Percentiles rank a stretch among this genome's conserved stretches.
These are phyloP conservation scores for Plasmopara muralis DNA, from an alignment of 352 stramenopile species.

Conservation along the genomic window DNA sequence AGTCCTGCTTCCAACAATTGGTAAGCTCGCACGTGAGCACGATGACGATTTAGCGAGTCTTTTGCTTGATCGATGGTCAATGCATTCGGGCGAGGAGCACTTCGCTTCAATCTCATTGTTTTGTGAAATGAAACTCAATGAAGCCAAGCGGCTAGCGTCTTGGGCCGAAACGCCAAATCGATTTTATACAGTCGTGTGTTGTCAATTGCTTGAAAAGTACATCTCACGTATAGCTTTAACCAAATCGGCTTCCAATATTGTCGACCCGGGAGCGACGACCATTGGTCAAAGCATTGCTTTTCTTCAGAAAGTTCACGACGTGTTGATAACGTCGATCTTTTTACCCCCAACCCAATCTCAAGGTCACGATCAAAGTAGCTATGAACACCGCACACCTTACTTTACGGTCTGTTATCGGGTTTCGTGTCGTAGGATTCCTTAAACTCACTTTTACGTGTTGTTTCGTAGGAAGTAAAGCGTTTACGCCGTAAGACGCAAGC, in stretches of 20 bases:
- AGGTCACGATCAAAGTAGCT: slow-evolving; percentile 17
- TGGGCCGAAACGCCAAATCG: slow-evolving; percentile 67
- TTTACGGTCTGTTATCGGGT: slow-evolving; percentile 32
- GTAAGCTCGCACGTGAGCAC: slow-evolving; percentile 40
- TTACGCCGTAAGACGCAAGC: slow-evolving; percentile 41
- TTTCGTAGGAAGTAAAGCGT: slow-evolving; percentile 51
- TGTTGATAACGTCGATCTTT: slow-evolving; percentile 53
- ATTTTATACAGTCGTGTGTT: slow-evolving; percentile 68
- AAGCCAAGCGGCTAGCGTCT: slow-evolving; percentile 66
- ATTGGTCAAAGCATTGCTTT: slow-evolving; percentile 39
- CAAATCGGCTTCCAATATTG: slow-evolving; percentile 10
- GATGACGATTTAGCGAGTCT: slow-evolving; percentile 48
- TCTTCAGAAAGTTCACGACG: slow-evolving; percentile 41
- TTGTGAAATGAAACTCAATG: slow-evolving; percentile 74
- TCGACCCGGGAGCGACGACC: slow-evolving; percentile 6
- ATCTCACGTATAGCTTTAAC: slow-evolving; percentile 22
- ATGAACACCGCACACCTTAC: slow-evolving; percentile 42
- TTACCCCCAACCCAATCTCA: slow-evolving; percentile 22
- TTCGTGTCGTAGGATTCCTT: background rate
- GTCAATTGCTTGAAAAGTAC: slow-evolving; percentile 63
- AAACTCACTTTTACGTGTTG: background rate
- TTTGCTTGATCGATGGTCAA: slow-evolving; percentile 64
- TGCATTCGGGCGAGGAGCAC: slow-evolving; percentile 39
- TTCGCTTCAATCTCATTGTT: slow-evolving; percentile 67
- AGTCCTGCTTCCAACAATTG: slow-evolving; percentile 50